Evolutionary conservation across 495 filamentous ascomycete species (phyloP), one percentile per base, ranked within the genome.

Genomic region (Bathelium albidoporum): DNA sequence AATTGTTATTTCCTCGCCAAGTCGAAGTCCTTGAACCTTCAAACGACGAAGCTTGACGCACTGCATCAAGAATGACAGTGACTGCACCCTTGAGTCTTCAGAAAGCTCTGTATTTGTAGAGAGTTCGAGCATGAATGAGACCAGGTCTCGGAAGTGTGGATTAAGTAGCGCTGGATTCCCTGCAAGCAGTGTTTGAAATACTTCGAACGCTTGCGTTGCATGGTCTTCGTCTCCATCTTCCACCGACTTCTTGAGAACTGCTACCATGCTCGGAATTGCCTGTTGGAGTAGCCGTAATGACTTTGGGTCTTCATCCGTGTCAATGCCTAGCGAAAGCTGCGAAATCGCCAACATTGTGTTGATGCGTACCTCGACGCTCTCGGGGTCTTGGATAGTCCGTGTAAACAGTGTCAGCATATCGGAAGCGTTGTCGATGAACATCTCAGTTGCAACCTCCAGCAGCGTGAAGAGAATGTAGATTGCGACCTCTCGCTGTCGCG

Each of bases 331-430:
- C 24, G 91, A 88, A 64, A 96, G 79, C 75, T 89, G 86, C 73
- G 92, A 89, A 63, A 97, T 82, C n/a, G 90, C 90, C 69, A 96
- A 82, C 76, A 97, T 87, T 29, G 92, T 95, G 77, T 97, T 98
- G 76, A 95, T 85, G 62, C 93, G 87, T 59, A 98, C 95, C 72
- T 94, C 87, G 62, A 86, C 81, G 74, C 89, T 96, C 77, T 96
- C 88, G 22, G 88, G 88, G 73, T 98, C 95, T 65, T 82, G 83
- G 71, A 98, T 94, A 16, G 91, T 96, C 74, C 83, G 89, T 73
- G 76, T 78, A 79, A 97, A 97, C 11, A 97, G 83, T 63, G 81
- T 80, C 70, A 97, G 89, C 34, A 97, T 82, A 65, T 89, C 85
- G 52, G 78, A 72, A 68, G 90, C 82, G 70, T 90, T 85, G 67